These are phyloP conservation scores for Quercus engelmannii DNA, from an alignment of 306 rosid species.

Conservation along the genomic window DNA sequence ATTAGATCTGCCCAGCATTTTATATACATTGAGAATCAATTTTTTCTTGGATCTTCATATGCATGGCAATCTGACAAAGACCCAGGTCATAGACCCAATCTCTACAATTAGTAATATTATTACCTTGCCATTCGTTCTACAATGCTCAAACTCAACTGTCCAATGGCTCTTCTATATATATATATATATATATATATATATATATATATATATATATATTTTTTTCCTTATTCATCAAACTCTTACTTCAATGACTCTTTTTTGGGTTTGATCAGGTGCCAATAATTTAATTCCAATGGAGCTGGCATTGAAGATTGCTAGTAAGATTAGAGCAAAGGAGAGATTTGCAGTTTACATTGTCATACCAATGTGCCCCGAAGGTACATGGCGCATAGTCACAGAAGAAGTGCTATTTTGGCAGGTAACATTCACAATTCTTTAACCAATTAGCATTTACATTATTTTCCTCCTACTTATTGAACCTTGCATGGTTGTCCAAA, in stretches of 20 bases:
- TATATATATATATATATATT: constrained; percentile 5
- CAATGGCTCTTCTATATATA: not conserved
- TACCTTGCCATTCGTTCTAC: not conserved
- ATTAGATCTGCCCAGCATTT: constrained; percentile 92
- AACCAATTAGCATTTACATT: not conserved
- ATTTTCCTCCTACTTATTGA: not conserved
- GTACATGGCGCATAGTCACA: constrained; percentile 76
- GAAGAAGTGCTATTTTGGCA: constrained; percentile 79
- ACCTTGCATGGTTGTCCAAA: not conserved
- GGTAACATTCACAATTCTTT: constrained; percentile 34
- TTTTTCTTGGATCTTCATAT: constrained; percentile 85
- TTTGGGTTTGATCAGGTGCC: constrained; percentile 54
- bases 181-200: not conserved
- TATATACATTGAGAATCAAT: constrained; percentile 92
- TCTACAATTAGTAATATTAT: constrained; percentile 5
- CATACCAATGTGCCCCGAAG: constrained; percentile 98
- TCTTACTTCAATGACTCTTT: not conserved
- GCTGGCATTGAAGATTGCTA: constrained; percentile 83
- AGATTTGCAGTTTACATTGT: constrained; percentile 82
- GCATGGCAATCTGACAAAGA: constrained; percentile 86
- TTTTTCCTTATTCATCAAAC: not conserved
- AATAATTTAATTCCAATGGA: constrained; percentile 90
- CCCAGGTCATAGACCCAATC: constrained; percentile 58
- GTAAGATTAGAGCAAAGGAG: constrained; percentile 76
- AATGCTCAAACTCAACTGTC: not conserved